Evolutionary conservation across 2,329 filamentous ascomycete species (phyloP).

Genomic region (Aureobasidium vineae): DNA sequence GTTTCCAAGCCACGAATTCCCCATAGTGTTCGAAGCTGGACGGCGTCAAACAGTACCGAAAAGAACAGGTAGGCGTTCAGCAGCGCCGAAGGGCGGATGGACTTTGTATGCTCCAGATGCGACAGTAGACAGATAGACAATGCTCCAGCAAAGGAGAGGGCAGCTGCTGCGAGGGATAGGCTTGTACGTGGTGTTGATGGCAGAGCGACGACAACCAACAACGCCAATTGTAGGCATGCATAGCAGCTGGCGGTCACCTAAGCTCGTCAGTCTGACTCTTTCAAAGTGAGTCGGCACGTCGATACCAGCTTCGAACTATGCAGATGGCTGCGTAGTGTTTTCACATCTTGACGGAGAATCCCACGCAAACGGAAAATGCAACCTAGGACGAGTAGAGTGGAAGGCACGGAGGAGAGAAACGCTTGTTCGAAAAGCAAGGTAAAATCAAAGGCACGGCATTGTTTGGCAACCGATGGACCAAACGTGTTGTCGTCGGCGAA

Average conservation of each 20-base stretch:
- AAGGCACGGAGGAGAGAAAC: background rate
- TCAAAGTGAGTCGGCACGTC: background rate
- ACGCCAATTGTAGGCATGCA: background rate
- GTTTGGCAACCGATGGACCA: background rate
- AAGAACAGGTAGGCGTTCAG: background rate
- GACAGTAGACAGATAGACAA: background rate
- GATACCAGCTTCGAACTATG: background rate
- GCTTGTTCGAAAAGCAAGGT: slow-evolving; percentile 2
- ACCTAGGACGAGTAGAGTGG: background rate
- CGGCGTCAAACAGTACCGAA: background rate
- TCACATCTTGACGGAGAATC: background rate
- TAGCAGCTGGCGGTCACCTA: background rate
- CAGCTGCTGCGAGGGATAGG: background rate
- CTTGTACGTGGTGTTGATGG: background rate
- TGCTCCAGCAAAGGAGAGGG: background rate
- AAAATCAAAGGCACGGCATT: slow-evolving; percentile 7
- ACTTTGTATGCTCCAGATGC: background rate
- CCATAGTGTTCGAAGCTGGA: background rate
- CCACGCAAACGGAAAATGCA: background rate
- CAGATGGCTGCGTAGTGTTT: background rate
- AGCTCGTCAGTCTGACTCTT: background rate
- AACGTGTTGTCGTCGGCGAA: background rate
- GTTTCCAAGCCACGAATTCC: background rate
- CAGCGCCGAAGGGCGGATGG: background rate
- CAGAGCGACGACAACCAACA: background rate